Percentiles rank a stretch among this genome's conserved stretches.
Conservation (phyloP, 805 yeast species). For the Trichomonascus vanleenenianus region DNA sequence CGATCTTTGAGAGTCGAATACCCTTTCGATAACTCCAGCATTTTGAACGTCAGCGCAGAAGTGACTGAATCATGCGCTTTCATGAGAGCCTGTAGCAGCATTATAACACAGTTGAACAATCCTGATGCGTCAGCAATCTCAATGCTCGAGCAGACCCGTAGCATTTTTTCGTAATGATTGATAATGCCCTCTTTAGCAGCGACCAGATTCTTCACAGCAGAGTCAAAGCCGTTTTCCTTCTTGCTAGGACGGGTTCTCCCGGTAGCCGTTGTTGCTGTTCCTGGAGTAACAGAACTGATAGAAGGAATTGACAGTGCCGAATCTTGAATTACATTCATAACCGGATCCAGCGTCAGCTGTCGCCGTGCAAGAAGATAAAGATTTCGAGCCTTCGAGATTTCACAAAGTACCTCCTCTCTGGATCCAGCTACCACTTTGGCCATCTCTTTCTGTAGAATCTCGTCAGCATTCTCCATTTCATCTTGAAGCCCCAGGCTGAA, state of each 20-base stretch:
- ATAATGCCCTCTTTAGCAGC: conserved; percentile 6
- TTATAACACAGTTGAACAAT: conserved; percentile 8
- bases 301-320: conserved; percentile 44
- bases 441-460: conserved; percentile 5
- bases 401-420: conserved; percentile 12
- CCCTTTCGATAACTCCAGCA: conserved; percentile 1
- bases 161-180: neutral
- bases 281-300: conserved; percentile 8
- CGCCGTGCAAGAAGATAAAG: conserved; percentile 14
- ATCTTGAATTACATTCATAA: conserved; percentile 41
- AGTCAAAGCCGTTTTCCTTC: neutral
- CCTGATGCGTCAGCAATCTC: conserved; percentile 11
- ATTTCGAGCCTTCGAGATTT: conserved; percentile 11
- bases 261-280: conserved; percentile 4
- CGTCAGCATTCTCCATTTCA: conserved; percentile 8
- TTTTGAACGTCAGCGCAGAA: neutral
- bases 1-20: conserved; percentile 5
- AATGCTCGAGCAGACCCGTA: conserved; percentile 8
- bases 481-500: conserved; percentile 14
- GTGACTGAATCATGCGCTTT: conserved; percentile 1
- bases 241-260: neutral
- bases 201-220: conserved; percentile 1
- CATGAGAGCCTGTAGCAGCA: conserved; percentile 11
- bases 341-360: conserved; percentile 36
- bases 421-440: neutral